These are phyloP conservation scores for Nicotiana sylvestris DNA, from an alignment of 257 asterid species.

Conservation along the genomic window DNA sequence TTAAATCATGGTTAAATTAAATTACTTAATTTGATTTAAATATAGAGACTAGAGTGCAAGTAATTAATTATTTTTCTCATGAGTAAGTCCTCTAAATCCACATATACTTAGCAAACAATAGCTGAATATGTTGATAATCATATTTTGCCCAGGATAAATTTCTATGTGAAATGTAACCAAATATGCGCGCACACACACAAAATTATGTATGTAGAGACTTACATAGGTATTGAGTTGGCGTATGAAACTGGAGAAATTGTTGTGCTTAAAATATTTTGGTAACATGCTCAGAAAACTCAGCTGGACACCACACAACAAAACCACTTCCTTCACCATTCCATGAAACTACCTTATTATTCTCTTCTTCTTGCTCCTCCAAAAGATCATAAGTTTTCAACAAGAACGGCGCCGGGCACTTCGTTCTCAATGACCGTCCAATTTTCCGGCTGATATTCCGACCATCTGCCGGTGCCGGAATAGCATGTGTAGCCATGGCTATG, in stretches of 20 bases:
- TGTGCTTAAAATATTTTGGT: conserved; percentile 47
- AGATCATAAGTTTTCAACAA: conserved; percentile 56
- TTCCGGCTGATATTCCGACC: conserved; percentile 10
- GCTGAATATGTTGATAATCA: no score
- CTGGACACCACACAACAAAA: conserved; percentile 44
- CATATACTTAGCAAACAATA: no score
- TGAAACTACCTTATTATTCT: conserved; percentile 19
- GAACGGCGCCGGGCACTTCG: conserved; percentile 57
- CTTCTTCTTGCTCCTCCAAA: conserved; percentile 43
- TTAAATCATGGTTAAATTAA: no score
- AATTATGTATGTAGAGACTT: conserved; percentile 12
- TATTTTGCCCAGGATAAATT: background rate
- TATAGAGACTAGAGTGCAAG: no score
- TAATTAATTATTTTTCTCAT: no score
- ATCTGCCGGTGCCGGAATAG: background rate
- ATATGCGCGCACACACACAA: background rate
- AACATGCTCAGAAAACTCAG: conserved; percentile 35
- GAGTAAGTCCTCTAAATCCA: no score
- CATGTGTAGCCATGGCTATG: conserved; percentile 15
- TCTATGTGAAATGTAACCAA: no score
- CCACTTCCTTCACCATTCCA: conserved; percentile 45
- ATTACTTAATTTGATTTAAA: no score
- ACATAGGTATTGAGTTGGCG: conserved; percentile 48
- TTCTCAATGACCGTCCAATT: conserved; percentile 13
- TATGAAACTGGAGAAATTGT: conserved; percentile 36